A percentile compares a stretch with the other conserved stretches of the same genome.
These are phyloP conservation scores for Smittium culicis DNA, from an alignment of 371 early-diverging fungal species.

Conservation along the genomic window DNA sequence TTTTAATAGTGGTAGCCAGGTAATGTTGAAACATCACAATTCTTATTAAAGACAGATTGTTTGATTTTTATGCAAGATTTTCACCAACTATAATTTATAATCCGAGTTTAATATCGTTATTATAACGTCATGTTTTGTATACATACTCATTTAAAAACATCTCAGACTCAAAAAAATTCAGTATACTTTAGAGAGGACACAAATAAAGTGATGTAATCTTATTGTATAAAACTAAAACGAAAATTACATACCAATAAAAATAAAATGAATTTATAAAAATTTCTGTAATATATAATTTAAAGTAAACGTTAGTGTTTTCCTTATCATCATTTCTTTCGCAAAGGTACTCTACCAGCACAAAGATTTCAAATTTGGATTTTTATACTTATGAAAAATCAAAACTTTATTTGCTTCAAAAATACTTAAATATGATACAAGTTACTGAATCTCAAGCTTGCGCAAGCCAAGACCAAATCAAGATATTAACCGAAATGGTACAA, in stretches of 20 bases:
- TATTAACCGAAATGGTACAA: background rate
- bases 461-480: too few relatives aligned
- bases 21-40: too few relatives aligned
- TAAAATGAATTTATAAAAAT: background rate
- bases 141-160: too few relatives aligned
- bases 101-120: too few relatives aligned
- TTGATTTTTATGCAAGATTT: too few relatives aligned
- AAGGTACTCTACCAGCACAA: background rate
- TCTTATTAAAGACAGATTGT: too few relatives aligned
- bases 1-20: too few relatives aligned
- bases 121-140: too few relatives aligned
- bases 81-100: too few relatives aligned
- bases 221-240: background rate
- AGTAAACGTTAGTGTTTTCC: background rate
- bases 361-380: background rate
- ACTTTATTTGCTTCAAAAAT: background rate
- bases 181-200: background rate
- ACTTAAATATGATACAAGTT: too few relatives aligned
- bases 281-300: background rate
- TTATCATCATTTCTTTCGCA: background rate
- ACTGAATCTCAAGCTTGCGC: too few relatives aligned
- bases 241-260: background rate
- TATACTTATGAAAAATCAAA: background rate
- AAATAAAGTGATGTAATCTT: background rate
- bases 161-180: background rate